These are phyloP conservation scores for Brachypodium distachyon DNA, from an alignment of 202 grass and related monocot genomes.

Conservation along the genomic window DNA sequence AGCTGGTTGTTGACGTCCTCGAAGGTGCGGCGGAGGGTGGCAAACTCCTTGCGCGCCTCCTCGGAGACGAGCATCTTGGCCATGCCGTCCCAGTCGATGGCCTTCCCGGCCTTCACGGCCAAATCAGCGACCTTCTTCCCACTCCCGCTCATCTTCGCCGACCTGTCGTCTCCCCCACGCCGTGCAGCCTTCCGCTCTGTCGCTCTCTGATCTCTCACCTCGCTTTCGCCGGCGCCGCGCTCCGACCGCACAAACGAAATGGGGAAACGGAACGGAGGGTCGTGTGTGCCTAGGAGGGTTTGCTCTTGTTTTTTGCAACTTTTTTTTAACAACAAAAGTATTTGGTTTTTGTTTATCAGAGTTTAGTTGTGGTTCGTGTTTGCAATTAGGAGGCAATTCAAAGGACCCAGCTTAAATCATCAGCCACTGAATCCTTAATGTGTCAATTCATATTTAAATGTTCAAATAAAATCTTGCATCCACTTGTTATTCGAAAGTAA, in stretches of 20 bases:
- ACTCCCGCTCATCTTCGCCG: slow-evolving; percentile 43
- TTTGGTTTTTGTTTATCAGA: too few species aligned
- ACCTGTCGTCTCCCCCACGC: neutral
- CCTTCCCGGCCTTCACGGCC: slow-evolving; percentile 50
- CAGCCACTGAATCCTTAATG: too few species aligned
- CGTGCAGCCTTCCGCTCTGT: neutral
- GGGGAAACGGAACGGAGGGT: neutral
- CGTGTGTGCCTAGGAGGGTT: too few species aligned
- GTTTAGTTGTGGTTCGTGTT: too few species aligned
- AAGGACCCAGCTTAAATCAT: too few species aligned
- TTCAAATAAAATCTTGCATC: too few species aligned
- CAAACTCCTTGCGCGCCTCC: slow-evolving; percentile 67
- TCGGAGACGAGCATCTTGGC: slow-evolving; percentile 60
- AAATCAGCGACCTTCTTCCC: slow-evolving; percentile 57
- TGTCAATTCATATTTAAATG: too few species aligned
- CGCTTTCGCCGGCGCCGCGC: slow-evolving; percentile 26
- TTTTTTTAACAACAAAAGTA: too few species aligned
- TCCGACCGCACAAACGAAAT: neutral
- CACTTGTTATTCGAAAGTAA: too few species aligned
- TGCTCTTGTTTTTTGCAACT: too few species aligned
- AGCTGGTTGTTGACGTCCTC: slow-evolving; percentile 66
- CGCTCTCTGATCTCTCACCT: neutral
- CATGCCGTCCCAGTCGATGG: slow-evolving; percentile 83
- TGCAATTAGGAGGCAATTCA: too few species aligned
- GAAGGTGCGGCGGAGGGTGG: slow-evolving; percentile 59